Conservation (phyloP, 1,284 basidiomycete genomes). For the Laetiporus sulphureus region DNA sequence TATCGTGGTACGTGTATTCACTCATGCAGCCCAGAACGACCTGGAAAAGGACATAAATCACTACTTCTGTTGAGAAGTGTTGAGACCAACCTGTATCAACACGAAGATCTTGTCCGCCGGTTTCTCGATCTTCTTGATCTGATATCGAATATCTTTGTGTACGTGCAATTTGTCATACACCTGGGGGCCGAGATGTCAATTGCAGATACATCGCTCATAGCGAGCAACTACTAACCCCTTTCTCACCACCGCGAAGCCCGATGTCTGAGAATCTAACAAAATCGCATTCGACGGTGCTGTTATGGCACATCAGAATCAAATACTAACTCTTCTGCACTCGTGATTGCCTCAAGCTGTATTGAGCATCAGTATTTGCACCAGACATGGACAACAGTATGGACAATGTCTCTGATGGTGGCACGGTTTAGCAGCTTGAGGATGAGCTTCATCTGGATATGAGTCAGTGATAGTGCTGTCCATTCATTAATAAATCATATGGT, state of each 20-base stretch:
- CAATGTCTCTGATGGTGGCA: slow-evolving; percentile 56
- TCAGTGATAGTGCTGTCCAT: too few species aligned
- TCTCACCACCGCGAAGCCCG: slow-evolving; percentile 66
- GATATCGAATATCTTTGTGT: slow-evolving; percentile 68
- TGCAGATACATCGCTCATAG: neutral
- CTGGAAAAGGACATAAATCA: slow-evolving; percentile 26
- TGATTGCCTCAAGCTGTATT: slow-evolving; percentile 56
- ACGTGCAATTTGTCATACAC: slow-evolving; percentile 59
- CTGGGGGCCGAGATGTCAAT: slow-evolving; percentile 23
- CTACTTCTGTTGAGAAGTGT: neutral
- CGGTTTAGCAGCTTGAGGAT: slow-evolving; percentile 54
- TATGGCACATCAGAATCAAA: too few species aligned
- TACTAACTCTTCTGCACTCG: slow-evolving; percentile 59
- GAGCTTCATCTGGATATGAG: slow-evolving; percentile 48
- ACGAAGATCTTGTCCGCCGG: slow-evolving; percentile 66
- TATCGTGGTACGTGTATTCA: too few species aligned
- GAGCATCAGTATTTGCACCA: slow-evolving; percentile 7
- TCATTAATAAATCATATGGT: slow-evolving; percentile 51
- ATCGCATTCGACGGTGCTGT: too few species aligned
- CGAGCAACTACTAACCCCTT: slow-evolving; percentile 37
- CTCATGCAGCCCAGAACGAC: slow-evolving; percentile 72
- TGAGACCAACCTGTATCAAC: slow-evolving; percentile 53
- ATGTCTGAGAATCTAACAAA: slow-evolving; percentile 50
- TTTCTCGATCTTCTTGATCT: slow-evolving; percentile 59
- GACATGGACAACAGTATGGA: slow-evolving; percentile 28